Conservation (phyloP, 1,284 basidiomycete genomes). For the Boletellus deceptivus region DNA sequence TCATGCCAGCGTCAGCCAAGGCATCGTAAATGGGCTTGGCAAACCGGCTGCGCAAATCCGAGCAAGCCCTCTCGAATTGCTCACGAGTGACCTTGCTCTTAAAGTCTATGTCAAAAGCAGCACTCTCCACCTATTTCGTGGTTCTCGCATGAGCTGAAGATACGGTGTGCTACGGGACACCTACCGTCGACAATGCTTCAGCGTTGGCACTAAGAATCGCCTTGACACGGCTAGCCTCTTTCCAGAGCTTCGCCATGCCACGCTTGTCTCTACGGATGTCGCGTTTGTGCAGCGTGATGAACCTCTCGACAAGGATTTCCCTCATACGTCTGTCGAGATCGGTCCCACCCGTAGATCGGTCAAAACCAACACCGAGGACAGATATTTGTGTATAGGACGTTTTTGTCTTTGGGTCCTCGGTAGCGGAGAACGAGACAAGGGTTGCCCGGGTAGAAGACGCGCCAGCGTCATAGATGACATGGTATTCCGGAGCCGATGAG, state of each 20-base stretch:
- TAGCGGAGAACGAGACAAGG: slow-evolving; percentile 77
- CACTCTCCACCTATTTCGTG: slow-evolving; percentile 72
- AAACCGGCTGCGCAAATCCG: slow-evolving; percentile 63
- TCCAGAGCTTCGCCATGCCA: slow-evolving; percentile 91
- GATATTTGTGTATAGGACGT: slow-evolving; percentile 68
- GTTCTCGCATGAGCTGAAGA: slow-evolving; percentile 3
- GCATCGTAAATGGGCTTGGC: slow-evolving; percentile 78
- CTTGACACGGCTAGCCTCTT: slow-evolving; percentile 92
- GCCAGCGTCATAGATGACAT: slow-evolving; percentile 94
- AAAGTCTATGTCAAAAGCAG: slow-evolving; percentile 92
- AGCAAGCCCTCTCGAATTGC: slow-evolving; percentile 73
- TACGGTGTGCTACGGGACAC: slow-evolving; percentile 23
- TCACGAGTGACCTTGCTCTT: slow-evolving; percentile 73
- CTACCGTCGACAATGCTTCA: slow-evolving; percentile 71
- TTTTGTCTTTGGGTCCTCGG: slow-evolving; percentile 47
- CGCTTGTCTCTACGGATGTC: slow-evolving; percentile 72
- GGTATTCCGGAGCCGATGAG: slow-evolving; percentile 70
- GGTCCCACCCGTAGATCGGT: slow-evolving; percentile 75
- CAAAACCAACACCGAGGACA: slow-evolving; percentile 79
- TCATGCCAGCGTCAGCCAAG: slow-evolving; percentile 65
- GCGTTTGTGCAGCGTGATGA: slow-evolving; percentile 66
- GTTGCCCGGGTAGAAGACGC: slow-evolving; percentile 87
- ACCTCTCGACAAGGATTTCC: slow-evolving; percentile 77
- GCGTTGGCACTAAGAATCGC: slow-evolving; percentile 91
- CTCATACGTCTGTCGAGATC: slow-evolving; percentile 83